A percentile compares a stretch with the other conserved stretches of the same genome.
phyloP scores from a whole-genome alignment of 2,329 filamentous ascomycete species.

The Colletotrichum paranaense region DNA sequence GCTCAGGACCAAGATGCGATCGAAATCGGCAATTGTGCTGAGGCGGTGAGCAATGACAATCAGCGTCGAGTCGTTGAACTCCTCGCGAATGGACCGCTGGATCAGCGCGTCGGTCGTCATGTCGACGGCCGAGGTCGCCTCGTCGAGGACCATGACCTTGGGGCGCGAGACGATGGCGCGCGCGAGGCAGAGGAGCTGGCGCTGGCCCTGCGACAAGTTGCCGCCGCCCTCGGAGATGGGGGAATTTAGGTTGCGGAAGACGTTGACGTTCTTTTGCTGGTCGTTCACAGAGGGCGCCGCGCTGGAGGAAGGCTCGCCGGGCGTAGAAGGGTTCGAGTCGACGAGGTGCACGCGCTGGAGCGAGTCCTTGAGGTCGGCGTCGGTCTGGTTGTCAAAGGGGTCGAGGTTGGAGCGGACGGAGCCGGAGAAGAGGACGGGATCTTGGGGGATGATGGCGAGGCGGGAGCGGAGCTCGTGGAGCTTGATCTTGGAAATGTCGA shows the following conservation, averaged over 20 bases:
- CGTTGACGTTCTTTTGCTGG: slow-evolving; percentile 67
- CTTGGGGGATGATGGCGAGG: slow-evolving; percentile 83
- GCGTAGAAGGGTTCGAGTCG: slow-evolving; percentile 52
- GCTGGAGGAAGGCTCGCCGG: slow-evolving; percentile 51
- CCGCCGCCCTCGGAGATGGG: slow-evolving; percentile 77
- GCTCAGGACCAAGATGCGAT: slow-evolving; percentile 77
- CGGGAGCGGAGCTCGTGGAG: slow-evolving; percentile 78
- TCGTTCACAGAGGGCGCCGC: slow-evolving; percentile 41
- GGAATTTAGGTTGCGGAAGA: slow-evolving; percentile 72
- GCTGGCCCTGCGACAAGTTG: slow-evolving; percentile 81
- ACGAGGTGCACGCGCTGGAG: slow-evolving; percentile 78
- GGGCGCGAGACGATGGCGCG: slow-evolving; percentile 78
- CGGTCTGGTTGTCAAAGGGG: slow-evolving; percentile 77
- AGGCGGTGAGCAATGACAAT: slow-evolving; percentile 82
- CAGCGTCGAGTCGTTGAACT: slow-evolving; percentile 76
- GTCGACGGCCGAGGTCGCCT: slow-evolving; percentile 83
- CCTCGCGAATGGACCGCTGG: slow-evolving; percentile 77
- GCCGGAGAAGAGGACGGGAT: slow-evolving; percentile 84
- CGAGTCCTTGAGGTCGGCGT: slow-evolving; percentile 76
- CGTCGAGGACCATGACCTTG: slow-evolving; percentile 83
- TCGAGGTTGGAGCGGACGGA: slow-evolving; percentile 83
- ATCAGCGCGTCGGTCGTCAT: slow-evolving; percentile 81
- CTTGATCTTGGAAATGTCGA: slow-evolving; percentile 79
- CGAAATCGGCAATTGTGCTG: slow-evolving; percentile 82
- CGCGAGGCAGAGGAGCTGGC: slow-evolving; percentile 80